Conservation (phyloP, 257 asterid species). For the Avicennia marina region DNA sequence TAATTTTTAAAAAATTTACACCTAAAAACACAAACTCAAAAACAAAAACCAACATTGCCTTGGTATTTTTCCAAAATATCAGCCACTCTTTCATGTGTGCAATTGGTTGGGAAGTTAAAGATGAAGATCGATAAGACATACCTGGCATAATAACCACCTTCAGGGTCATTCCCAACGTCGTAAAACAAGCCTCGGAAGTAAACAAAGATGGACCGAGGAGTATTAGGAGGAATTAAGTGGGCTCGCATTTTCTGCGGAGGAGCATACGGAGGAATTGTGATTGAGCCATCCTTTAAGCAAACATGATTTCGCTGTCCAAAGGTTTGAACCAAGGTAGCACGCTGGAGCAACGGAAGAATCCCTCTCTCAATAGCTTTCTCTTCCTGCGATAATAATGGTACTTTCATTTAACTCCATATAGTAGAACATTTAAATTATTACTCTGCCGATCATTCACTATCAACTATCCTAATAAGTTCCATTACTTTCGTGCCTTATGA, state of each 20-base stretch:
- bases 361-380: conserved; percentile 94
- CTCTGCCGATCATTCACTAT: background rate
- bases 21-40: too few species aligned
- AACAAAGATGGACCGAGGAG: conserved; percentile 88
- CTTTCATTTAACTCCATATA: background rate
- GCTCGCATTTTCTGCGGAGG: conserved; percentile 94
- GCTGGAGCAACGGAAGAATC: conserved; percentile 67
- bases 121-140: conserved; percentile 16
- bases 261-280: conserved; percentile 87
- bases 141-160: conserved; percentile 95
- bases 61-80: background rate
- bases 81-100: background rate
- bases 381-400: conserved; percentile 44
- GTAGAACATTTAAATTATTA: background rate
- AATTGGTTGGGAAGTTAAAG: background rate
- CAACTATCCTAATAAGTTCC: too few species aligned
- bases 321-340: conserved; percentile 87
- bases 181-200: conserved; percentile 88
- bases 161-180: conserved; percentile 79
- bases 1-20: too few species aligned
- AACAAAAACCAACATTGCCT: background rate
- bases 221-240: conserved; percentile 77
- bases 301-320: conserved; percentile 90
- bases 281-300: conserved; percentile 75
- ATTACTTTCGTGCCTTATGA: too few species aligned